A percentile compares a stretch with the other conserved stretches of the same genome.
Conservation (phyloP, 2,329 filamentous ascomycete species). For the Arthrobotrys conoides region DNA sequence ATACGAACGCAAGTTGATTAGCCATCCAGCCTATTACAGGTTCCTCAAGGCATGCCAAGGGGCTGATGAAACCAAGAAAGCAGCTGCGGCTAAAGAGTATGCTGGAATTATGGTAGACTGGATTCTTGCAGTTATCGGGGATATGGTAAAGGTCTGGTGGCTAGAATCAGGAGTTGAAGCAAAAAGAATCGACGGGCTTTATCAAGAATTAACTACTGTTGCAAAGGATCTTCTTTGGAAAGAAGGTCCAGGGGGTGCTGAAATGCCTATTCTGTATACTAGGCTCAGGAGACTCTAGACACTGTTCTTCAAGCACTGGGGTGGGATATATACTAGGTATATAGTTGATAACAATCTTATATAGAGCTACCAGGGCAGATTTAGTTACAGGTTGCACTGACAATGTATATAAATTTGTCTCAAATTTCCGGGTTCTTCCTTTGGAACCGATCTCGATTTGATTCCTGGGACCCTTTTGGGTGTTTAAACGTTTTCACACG, state of each 20-base stretch:
- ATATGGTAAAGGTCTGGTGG: slow-evolving; percentile 16
- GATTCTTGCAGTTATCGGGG: slow-evolving; percentile 10
- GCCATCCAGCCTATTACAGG: slow-evolving; percentile 3
- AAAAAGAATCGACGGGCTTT: not conserved
- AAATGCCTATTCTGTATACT: slow-evolving; percentile 13
- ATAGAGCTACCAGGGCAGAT: not conserved
- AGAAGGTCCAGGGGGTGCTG: not conserved
- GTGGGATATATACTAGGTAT: no score
- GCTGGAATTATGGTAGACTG: slow-evolving; percentile 7
- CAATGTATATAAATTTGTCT: no score
- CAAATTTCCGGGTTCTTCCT: no score
- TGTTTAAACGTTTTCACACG: no score
- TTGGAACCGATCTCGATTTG: no score
- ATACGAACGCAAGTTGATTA: slow-evolving; percentile 5
- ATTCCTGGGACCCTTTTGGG: no score
- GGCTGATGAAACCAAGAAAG: not conserved
- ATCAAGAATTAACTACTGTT: not conserved
- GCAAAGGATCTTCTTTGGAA: slow-evolving; percentile 7
- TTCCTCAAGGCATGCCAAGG: not conserved
- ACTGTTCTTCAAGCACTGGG: not conserved
- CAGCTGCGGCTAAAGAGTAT: not conserved
- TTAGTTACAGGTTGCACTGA: no score
- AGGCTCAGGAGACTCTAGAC: slow-evolving; percentile 12
- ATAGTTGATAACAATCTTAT: not conserved
- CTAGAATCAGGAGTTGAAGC: not conserved